Percentiles rank a stretch among this genome's conserved stretches.
These are phyloP conservation scores for Gossypium schwendimanii DNA, from an alignment of 441 rosid genomes.

Conservation along the genomic window DNA sequence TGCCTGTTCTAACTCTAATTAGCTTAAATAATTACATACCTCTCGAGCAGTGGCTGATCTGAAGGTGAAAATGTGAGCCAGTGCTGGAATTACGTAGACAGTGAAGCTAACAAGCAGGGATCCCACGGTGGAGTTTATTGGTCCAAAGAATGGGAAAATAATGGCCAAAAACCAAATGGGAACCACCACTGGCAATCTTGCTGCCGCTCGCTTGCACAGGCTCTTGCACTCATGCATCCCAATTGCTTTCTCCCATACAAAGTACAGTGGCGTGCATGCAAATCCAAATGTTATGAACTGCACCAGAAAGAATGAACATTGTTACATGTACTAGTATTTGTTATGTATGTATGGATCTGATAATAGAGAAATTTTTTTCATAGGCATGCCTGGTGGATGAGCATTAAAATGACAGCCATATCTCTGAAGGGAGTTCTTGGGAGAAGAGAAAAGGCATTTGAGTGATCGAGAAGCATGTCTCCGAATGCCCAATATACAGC, in stretches of 20 bases:
- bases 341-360: not conserved
- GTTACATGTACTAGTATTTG: not conserved
- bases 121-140: slow-evolving; percentile 62
- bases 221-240: slow-evolving; percentile 66
- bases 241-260: slow-evolving; percentile 66
- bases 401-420: slow-evolving; percentile 60
- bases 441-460: slow-evolving; percentile 59
- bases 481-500: slow-evolving; percentile 75
- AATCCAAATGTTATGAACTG: slow-evolving; percentile 66
- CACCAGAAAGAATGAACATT: not conserved
- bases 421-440: slow-evolving; percentile 46
- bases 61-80: slow-evolving; percentile 60
- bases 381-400: slow-evolving; percentile 47
- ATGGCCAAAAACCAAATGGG: slow-evolving; percentile 68
- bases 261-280: slow-evolving; percentile 61
- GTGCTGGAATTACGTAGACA: slow-evolving; percentile 65
- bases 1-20: not conserved
- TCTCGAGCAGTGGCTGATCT: slow-evolving; percentile 53
- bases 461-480: slow-evolving; percentile 59
- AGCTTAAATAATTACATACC: slow-evolving; percentile 17
- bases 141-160: slow-evolving; percentile 66
- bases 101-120: slow-evolving; percentile 76
- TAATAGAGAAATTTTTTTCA: not conserved
- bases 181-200: slow-evolving; percentile 52
- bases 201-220: slow-evolving; percentile 56